These are phyloP conservation scores for Termitomyces sp. DNA, from an alignment of 768 basidiomycete species.

Conservation along the genomic window DNA sequence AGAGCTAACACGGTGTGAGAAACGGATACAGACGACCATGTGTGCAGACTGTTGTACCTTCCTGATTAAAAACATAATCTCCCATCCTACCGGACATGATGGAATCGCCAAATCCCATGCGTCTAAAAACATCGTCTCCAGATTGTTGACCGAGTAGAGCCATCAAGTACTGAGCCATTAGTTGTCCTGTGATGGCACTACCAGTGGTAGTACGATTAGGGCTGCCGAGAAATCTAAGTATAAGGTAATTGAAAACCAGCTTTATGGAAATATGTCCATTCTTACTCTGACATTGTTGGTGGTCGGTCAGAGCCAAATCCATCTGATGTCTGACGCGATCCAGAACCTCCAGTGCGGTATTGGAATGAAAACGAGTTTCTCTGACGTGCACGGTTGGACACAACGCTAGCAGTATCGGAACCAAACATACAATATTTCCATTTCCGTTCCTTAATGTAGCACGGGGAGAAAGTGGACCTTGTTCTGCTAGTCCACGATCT, in stretches of 20 bases:
- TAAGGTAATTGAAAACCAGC: slow-evolving; percentile 2
- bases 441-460: slow-evolving; percentile 2
- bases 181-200: slow-evolving; percentile 44
- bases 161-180: slow-evolving; percentile 73
- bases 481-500: slow-evolving; percentile 26
- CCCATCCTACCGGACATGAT: slow-evolving; percentile 60
- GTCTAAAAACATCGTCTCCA: slow-evolving; percentile 37
- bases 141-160: slow-evolving; percentile 49
- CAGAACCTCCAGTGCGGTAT: slow-evolving; percentile 8
- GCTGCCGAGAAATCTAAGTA: slow-evolving; percentile 24
- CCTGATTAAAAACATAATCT: slow-evolving; percentile 90
- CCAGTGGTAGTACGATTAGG: slow-evolving; percentile 22
- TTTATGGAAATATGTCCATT: neutral
- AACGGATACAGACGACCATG: neutral
- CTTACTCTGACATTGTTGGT: slow-evolving; percentile 53
- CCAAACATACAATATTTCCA: slow-evolving; percentile 2
- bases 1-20: slow-evolving; percentile 41
- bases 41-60: slow-evolving; percentile 40
- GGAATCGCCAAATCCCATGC: slow-evolving; percentile 23
- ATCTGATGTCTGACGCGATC: slow-evolving; percentile 5
- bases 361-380: slow-evolving; percentile 13
- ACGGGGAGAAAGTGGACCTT: slow-evolving; percentile 3
- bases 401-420: neutral
- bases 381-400: neutral
- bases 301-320: slow-evolving; percentile 17